phyloP scores from a whole-genome alignment of 257 asterid species.

The Catharanthus roseus region DNA sequence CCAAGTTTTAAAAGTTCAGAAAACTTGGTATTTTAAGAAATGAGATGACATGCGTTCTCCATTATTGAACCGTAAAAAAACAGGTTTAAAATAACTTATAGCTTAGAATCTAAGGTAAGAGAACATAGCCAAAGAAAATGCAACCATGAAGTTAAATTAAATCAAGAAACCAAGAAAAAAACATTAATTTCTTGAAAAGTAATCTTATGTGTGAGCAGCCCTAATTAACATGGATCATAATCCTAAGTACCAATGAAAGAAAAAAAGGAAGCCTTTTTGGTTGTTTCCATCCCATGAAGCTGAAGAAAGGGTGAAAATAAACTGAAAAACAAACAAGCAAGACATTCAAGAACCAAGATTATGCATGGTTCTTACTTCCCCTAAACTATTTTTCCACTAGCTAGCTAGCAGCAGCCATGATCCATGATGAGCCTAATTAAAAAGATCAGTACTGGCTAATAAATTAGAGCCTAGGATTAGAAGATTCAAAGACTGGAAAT shows the following conservation, averaged over 20 bases:
- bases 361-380: no score
- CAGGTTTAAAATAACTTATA: no score
- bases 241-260: constrained; percentile 1
- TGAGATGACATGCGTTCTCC: not conserved
- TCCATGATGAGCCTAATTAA: not conserved
- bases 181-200: constrained; percentile 9
- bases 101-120: no score
- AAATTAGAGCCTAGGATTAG: constrained; percentile 3
- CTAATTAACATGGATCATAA: constrained; percentile 11
- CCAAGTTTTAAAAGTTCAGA: not conserved
- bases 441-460: not conserved
- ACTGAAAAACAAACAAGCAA: constrained; percentile 14
- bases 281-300: constrained; percentile 20
- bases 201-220: constrained; percentile 10
- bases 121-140: no score
- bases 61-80: no score
- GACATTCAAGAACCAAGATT: constrained; percentile 20
- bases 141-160: not conserved
- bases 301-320: constrained; percentile 17
- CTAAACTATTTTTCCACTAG: constrained; percentile 2
- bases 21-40: not conserved
- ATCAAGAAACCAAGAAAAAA: not conserved
- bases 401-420: no score
- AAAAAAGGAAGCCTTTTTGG: not conserved
- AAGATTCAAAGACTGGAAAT: constrained; percentile 11